Base-by-base conservation (phyloP, 1,284 basidiomycete genomes). In the Mrakiaceae sp. region DNA sequence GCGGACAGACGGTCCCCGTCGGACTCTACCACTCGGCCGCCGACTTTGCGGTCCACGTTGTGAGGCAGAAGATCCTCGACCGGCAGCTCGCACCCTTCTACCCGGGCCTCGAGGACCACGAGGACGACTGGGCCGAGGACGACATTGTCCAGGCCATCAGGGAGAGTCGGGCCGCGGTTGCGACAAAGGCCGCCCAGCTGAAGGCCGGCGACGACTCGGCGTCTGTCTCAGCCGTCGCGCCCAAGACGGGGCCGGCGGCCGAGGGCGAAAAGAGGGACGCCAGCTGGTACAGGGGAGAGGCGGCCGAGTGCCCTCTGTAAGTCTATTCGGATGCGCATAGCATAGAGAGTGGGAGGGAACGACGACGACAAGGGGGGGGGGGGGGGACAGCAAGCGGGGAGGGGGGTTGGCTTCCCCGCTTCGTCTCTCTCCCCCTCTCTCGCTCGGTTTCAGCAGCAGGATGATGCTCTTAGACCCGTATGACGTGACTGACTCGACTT, bases 261-360 rank as follows among this genome's bases (percentile, higher is more conserved):
- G 76, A 76, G 60, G 82, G 86, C 75, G 87, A 90, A 61, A 70
- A 69, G 58, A 68, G 74, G 57, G 90, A 93, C 74, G 87, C 85
- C 56, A 82, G 84, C 67, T 80, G 91, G 57, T 97, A 96, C 77
- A 80, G 84, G 69, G 85, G 85, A 54, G 90, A 40, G 3, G 43
- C 92, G n/a, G 80, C 87, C 51, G 96, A 98, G 76, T 98, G 95
- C 79, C 95, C 95, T n/a, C 98, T 98, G 94, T 96, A 71, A 75
- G 90, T 84, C 56, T 10, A 4, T 5, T 56, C 63, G 60, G 63
- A 44, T 59, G 60, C 59, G 64, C 61, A 62, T 49, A 49, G 64
- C 61, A 62, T 49, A 49, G 9, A n/a, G n/a, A 49, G 48, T 10
- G n/a, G 48, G n/a, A 49, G 48, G 2, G n/a, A n/a, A 49, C 9